Evolutionary conservation across 2,329 filamentous ascomycete species (phyloP).

Genomic region (Biscogniauxia sp.): DNA sequence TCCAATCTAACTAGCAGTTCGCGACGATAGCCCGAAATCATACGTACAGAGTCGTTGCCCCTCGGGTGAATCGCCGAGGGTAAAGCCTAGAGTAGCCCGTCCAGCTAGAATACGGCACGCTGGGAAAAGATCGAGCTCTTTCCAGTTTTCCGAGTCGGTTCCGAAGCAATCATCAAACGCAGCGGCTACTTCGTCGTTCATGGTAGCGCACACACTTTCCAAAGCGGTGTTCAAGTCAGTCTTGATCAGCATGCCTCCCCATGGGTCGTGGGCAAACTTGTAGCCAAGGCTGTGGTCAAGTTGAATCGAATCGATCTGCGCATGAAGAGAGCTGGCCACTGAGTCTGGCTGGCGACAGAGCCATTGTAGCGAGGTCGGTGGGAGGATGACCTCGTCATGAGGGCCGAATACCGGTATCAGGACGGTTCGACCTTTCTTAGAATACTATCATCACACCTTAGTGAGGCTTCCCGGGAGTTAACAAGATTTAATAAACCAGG

Average conservation of each 20-base stretch:
- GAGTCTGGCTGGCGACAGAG: slow-evolving; percentile 38
- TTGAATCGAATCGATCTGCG: slow-evolving; percentile 40
- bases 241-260: slow-evolving; percentile 33
- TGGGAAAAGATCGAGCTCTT: slow-evolving; percentile 30
- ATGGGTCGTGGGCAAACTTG: slow-evolving; percentile 22
- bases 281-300: slow-evolving; percentile 38
- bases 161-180: slow-evolving; percentile 38
- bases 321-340: slow-evolving; percentile 33
- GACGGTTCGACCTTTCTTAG: slow-evolving; percentile 41
- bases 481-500: not conserved
- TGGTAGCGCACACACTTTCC: slow-evolving; percentile 32
- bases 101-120: slow-evolving; percentile 30
- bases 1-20: not conserved
- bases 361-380: slow-evolving; percentile 39
- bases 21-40: not conserved
- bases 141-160: slow-evolving; percentile 33
- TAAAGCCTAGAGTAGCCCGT: slow-evolving; percentile 25
- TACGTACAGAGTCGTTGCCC: slow-evolving; percentile 33
- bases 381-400: slow-evolving; percentile 42
- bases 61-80: slow-evolving; percentile 20
- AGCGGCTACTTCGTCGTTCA: slow-evolving; percentile 35
- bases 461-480: not conserved
- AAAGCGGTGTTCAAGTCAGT: slow-evolving; percentile 35
- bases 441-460: slow-evolving; percentile 32
- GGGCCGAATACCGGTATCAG: slow-evolving; percentile 40